Conservation (phyloP, 148 eudicot species). For the Gaultheria prostrata region DNA sequence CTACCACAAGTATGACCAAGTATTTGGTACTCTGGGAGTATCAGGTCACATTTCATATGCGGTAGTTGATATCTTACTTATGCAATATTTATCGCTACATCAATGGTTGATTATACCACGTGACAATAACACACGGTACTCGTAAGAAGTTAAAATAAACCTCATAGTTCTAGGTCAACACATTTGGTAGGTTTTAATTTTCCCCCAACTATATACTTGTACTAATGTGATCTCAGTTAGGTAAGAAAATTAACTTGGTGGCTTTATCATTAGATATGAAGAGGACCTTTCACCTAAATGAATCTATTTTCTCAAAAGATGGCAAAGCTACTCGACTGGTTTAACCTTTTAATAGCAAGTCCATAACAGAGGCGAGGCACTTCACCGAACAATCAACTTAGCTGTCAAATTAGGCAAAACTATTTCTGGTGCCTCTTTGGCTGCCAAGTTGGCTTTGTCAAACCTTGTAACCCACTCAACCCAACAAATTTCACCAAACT, state of each 20-base stretch:
- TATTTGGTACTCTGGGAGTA: neutral
- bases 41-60: neutral
- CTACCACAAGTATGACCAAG: neutral
- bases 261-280: constrained; percentile 10
- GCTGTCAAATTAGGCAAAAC: neutral
- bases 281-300: constrained; percentile 2
- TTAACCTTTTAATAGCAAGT: neutral
- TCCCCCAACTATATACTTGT: neutral
- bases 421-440: neutral
- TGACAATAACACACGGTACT: neutral
- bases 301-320: neutral
- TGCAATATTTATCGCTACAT: neutral
- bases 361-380: neutral
- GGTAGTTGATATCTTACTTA: neutral
- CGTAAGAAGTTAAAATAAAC: neutral
- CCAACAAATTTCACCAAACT: neutral
- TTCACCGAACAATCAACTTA: neutral
- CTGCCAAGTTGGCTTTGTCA: neutral
- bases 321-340: neutral
- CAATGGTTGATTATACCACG: neutral
- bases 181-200: neutral
- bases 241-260: neutral
- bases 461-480: neutral
- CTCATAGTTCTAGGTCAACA: neutral
- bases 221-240: neutral